Conservation (phyloP, 2,329 filamentous ascomycete genomes). For the Aureobasidium uvarum region DNA sequence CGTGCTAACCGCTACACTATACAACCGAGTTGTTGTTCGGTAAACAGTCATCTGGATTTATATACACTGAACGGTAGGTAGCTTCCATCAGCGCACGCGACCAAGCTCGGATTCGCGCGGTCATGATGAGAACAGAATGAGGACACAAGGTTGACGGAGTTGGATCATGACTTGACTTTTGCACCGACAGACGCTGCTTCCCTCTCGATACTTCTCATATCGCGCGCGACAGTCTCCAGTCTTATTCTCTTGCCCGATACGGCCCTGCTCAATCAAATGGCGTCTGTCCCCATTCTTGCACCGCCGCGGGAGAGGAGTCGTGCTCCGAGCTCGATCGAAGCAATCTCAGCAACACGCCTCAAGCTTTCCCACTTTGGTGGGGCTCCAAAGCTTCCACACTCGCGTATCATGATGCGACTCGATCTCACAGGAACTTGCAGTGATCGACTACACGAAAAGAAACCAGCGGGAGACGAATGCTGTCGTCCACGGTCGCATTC, state of each 20-base stretch:
- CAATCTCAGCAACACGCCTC: constrained; percentile 3
- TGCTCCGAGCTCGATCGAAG: constrained; percentile 8
- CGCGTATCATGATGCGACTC: not conserved
- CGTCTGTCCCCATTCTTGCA: not conserved
- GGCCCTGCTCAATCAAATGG: not conserved
- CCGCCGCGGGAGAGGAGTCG: not conserved
- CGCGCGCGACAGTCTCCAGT: not conserved
- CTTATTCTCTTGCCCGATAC: not conserved
- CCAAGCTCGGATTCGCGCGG: not conserved
- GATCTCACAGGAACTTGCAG: not conserved
- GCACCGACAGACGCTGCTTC: not conserved
- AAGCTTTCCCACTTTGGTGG: constrained; percentile 17
- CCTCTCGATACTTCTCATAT: not conserved
- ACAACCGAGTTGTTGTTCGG: constrained; percentile 18
- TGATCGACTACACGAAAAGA: not conserved
- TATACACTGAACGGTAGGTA: too few species aligned
- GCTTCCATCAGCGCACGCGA: not conserved
- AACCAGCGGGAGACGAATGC: not conserved
- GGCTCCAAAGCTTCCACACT: constrained; percentile 10
- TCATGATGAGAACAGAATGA: constrained; percentile 5
- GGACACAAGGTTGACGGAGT: not conserved
- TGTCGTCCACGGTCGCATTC: not conserved
- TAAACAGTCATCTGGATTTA: too few species aligned
- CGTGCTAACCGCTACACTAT: constrained; percentile 32
- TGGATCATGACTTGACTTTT: not conserved